These are phyloP conservation scores for Baudoinia panamericana DNA, from an alignment of 495 filamentous ascomycete genomes.

Conservation along the genomic window DNA sequence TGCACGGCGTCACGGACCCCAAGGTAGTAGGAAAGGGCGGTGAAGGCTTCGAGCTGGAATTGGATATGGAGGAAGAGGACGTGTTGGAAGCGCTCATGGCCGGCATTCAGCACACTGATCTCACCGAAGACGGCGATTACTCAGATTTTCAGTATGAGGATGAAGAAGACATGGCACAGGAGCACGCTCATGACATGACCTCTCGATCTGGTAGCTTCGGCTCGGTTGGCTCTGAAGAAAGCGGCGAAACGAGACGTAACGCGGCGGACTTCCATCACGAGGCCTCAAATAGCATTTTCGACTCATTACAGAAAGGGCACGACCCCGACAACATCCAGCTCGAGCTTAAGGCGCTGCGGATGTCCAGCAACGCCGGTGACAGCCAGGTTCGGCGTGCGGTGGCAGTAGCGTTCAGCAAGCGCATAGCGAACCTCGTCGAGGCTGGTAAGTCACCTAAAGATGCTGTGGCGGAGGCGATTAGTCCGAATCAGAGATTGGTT, in stretches of 20 bases:
- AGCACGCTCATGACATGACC: not conserved
- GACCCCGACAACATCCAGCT: slow-evolving; percentile 76
- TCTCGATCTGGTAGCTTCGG: slow-evolving; percentile 36
- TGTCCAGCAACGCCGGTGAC: slow-evolving; percentile 80
- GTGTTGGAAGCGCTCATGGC: slow-evolving; percentile 15
- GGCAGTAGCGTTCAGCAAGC: slow-evolving; percentile 69
- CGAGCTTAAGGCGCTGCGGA: slow-evolving; percentile 77
- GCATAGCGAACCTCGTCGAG: slow-evolving; percentile 59
- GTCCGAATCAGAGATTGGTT: slow-evolving; percentile 43
- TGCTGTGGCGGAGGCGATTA: slow-evolving; percentile 50
- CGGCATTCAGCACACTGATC: slow-evolving; percentile 53
- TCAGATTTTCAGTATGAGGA: slow-evolving; percentile 51
- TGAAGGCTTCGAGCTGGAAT: slow-evolving; percentile 39
- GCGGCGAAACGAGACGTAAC: slow-evolving; percentile 31
- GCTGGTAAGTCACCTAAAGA: slow-evolving; percentile 39
- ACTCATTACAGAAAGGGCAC: slow-evolving; percentile 59
- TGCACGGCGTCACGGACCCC: slow-evolving; percentile 38
- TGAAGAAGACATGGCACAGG: slow-evolving; percentile 20
- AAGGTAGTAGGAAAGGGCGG: slow-evolving; percentile 44
- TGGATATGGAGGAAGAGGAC: slow-evolving; percentile 39
- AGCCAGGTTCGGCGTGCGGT: slow-evolving; percentile 76
- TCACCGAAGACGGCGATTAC: slow-evolving; percentile 60
- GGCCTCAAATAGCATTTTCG: slow-evolving; percentile 68
- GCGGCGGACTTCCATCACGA: slow-evolving; percentile 71
- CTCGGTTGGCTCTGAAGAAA: slow-evolving; percentile 46